These are phyloP conservation scores for Scheffersomyces coipomensis DNA, from an alignment of 805 yeast species.

Conservation along the genomic window DNA sequence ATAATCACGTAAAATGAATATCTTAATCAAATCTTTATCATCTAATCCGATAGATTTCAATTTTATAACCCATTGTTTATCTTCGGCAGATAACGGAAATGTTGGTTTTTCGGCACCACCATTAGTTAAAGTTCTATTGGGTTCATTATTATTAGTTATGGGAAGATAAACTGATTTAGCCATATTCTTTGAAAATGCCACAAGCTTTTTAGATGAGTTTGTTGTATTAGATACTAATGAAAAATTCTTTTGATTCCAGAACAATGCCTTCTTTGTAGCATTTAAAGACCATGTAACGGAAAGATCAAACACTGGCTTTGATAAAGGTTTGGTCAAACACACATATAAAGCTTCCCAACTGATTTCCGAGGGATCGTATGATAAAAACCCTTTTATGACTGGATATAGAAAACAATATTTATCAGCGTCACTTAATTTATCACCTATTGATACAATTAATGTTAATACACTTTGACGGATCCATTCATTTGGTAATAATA, in stretches of 20 bases:
- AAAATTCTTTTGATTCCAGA: slow-evolving; percentile 61
- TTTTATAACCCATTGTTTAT: slow-evolving; percentile 69
- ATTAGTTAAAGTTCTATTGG: background rate
- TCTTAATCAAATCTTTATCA: slow-evolving; percentile 79
- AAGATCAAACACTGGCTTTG: slow-evolving; percentile 62
- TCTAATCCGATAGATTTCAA: slow-evolving; percentile 70
- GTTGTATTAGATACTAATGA: slow-evolving; percentile 7
- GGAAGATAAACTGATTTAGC: slow-evolving; percentile 36
- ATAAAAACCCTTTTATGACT: slow-evolving; percentile 69
- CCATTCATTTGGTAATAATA: slow-evolving; percentile 86
- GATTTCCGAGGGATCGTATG: slow-evolving; percentile 71
- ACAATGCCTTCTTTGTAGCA: slow-evolving; percentile 60
- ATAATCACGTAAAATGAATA: slow-evolving; percentile 68
- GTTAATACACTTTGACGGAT: slow-evolving; percentile 68
- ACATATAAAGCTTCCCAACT: slow-evolving; percentile 65
- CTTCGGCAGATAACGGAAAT: slow-evolving; percentile 55
- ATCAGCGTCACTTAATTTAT: slow-evolving; percentile 71
- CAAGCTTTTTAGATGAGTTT: slow-evolving; percentile 14
- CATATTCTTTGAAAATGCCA: slow-evolving; percentile 30
- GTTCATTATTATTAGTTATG: slow-evolving; percentile 8
- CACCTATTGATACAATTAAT: slow-evolving; percentile 60
- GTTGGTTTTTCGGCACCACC: slow-evolving; percentile 7
- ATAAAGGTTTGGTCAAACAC: slow-evolving; percentile 64
- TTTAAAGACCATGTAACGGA: slow-evolving; percentile 71
- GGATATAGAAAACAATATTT: slow-evolving; percentile 82